These are phyloP conservation scores for Thermoascus crustaceus DNA, from an alignment of 2,329 filamentous ascomycete genomes.

Conservation along the genomic window DNA sequence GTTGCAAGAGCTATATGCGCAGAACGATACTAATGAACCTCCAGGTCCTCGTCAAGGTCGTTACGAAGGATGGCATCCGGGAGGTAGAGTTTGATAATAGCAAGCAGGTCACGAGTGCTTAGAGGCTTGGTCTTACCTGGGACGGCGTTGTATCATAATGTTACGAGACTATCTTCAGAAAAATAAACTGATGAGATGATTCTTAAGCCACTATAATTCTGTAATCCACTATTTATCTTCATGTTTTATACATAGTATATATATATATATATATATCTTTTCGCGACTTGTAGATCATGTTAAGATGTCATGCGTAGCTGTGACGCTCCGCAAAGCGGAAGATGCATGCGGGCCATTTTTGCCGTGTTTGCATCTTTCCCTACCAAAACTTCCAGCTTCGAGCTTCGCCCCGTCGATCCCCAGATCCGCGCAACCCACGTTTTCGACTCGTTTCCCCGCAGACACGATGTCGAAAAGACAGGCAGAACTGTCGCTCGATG, in stretches of 20 bases:
- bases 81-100: conserved; percentile 82
- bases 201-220: conserved; percentile 12
- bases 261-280: too few relatives aligned
- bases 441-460: conserved; percentile 7
- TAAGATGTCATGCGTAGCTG: background rate
- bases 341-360: conserved; percentile 12
- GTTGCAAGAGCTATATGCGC: background rate
- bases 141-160: conserved; percentile 25
- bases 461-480: conserved; percentile 39
- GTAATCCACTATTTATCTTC: too few relatives aligned
- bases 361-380: conserved; percentile 19
- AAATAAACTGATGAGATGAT: conserved; percentile 22
- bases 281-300: background rate
- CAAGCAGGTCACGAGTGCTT: conserved; percentile 46
- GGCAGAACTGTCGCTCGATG: conserved; percentile 37
- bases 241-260: too few relatives aligned
- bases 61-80: conserved; percentile 86
- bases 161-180: conserved; percentile 15
- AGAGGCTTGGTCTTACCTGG: conserved; percentile 20
- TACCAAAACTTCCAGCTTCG: conserved; percentile 10
- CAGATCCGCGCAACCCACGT: background rate
- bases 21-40: conserved; percentile 8
- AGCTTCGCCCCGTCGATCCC: background rate
- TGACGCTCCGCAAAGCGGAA: background rate
- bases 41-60: conserved; percentile 65